Base-by-base conservation (phyloP, 805 yeast species). In the Pichia phayaonensis region DNA sequence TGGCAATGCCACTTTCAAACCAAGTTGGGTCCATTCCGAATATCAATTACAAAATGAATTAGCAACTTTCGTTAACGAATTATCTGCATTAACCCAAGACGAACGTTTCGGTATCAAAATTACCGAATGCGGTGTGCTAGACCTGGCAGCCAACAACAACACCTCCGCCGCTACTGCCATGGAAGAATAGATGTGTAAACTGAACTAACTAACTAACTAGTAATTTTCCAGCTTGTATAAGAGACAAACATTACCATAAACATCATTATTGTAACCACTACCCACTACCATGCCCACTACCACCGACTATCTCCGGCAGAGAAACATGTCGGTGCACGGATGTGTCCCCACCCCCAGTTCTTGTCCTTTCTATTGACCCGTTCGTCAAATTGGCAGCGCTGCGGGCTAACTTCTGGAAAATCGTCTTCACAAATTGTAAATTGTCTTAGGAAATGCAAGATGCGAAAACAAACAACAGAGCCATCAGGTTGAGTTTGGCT, bases 1-100 rank as follows among this genome's bases (percentile, higher is more conserved):
- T 44, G 96, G 96, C 45, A 66, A 72, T 39, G 74, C 76, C 59
- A 74, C 83, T 24, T 75, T 82, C 48, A 75, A 77, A 53, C 90
- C 97, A 59, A 80, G 88, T 58, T 94, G 95, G 94, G 84, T 86
- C 42, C 97, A 90, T 64, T 87, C 96, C 26, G 72, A 77, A 41
- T 82, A 73, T 69, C 83, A 83, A 66, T 68, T 92, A 50, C 66
- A 74, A 29, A 80, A 78, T 44, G 69, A 72, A 8, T 73, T 56
- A 29, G 56, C 59, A 11, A 72, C 73, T 49, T 76, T 78, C 49
- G 74, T 82, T 42, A 63, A 72, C 54, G 77, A 80, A 53, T 72
- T 86, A 64, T 75, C 79, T 50, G 75, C 78, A 54, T 69, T 85
- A 59, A 70, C 79, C 26, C 80, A 81, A 65, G 92, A 84, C 63